These are phyloP conservation scores for Geranium incanum DNA, from an alignment of 441 rosid genomes.

Conservation along the genomic window DNA sequence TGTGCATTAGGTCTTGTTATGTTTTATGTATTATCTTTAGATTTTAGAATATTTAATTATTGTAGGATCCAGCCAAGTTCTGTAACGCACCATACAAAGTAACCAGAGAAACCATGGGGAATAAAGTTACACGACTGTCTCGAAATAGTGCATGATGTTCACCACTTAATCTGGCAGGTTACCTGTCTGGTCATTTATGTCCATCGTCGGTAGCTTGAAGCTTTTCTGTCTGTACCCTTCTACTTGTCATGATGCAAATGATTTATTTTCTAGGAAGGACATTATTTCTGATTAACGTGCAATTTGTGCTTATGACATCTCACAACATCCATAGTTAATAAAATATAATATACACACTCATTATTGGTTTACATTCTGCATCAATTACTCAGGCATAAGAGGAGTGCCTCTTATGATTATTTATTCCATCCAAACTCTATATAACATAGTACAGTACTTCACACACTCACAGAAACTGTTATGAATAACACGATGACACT, in stretches of 20 bases:
- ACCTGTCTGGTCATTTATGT: constrained; percentile 3
- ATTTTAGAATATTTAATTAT: neutral
- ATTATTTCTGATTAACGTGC: neutral
- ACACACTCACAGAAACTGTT: constrained; percentile 15
- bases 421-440: constrained; percentile 18
- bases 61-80: neutral
- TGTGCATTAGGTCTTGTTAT: neutral
- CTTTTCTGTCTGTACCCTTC: neutral
- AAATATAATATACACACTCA: neutral
- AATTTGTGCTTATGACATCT: neutral
- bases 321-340: neutral
- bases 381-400: constrained; percentile 18
- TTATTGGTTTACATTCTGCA: constrained; percentile 12
- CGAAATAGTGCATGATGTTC: neutral
- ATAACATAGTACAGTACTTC: constrained; percentile 20
- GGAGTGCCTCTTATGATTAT: constrained; percentile 28
- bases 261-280: neutral
- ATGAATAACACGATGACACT: constrained; percentile 15
- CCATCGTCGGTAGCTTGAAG: neutral
- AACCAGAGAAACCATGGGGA: neutral
- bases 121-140: neutral
- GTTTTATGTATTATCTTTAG: neutral
- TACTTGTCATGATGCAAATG: neutral
- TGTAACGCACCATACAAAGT: neutral
- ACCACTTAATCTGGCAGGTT: neutral